These are phyloP conservation scores for Fusarium sp. DNA, from an alignment of 2,329 filamentous ascomycete species.

Conservation along the genomic window DNA sequence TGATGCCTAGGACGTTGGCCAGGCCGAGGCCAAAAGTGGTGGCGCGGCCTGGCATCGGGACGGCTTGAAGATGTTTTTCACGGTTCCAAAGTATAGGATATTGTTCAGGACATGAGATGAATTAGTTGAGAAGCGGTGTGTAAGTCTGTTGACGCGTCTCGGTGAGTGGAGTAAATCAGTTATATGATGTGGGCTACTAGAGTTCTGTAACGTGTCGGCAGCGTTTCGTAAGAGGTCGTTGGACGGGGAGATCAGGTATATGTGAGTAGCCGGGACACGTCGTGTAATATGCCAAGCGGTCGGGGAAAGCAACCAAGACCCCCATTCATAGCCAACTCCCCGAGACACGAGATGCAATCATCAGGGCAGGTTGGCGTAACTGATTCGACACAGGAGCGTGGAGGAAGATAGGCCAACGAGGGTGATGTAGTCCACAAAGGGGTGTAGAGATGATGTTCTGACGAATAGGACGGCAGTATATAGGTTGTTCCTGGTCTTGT, in stretches of 20 bases:
- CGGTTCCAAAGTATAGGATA: neutral
- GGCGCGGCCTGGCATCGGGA: constrained; percentile 30
- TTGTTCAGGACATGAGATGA: neutral
- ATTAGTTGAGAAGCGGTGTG: neutral
- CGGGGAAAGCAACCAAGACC: neutral
- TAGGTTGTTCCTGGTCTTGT: constrained; percentile 21
- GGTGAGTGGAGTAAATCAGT: neutral
- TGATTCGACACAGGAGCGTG: constrained; percentile 19
- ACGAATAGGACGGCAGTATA: constrained; percentile 28
- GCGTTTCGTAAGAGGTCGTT: neutral
- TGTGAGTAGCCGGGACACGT: neutral
- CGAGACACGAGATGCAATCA: constrained; percentile 8
- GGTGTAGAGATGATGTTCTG: constrained; percentile 11
- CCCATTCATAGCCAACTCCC: neutral
- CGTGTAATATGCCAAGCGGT: neutral
- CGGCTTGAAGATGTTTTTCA: neutral
- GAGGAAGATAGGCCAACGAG: constrained; percentile 21
- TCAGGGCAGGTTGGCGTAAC: constrained; percentile 10
- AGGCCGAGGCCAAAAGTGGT: constrained; percentile 77
- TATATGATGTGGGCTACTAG: neutral
- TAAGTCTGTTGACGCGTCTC: neutral
- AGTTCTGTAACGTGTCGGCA: neutral
- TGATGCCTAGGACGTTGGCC: constrained; percentile 86
- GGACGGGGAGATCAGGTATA: neutral
- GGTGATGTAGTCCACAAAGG: constrained; percentile 3